Evolutionary conservation across 2,329 filamentous ascomycete genomes (phyloP), one percentile per base, ranked within the genome.

Genomic region (Parascedosporium putredinis): DNA sequence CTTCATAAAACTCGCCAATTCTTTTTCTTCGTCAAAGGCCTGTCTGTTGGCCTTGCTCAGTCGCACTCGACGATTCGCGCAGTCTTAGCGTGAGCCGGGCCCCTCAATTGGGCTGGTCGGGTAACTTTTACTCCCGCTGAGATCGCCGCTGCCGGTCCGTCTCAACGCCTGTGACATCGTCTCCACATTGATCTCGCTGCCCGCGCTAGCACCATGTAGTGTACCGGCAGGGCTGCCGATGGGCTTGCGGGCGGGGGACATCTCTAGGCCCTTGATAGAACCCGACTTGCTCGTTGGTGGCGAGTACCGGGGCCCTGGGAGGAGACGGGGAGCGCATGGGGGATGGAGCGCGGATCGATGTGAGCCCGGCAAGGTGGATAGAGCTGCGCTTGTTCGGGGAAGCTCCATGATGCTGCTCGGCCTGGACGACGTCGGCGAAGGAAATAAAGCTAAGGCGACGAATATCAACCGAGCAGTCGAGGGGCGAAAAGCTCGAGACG

Each of bases 341-440:
- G 8, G 87, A 93, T 1, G 86, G 84, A 7, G 88, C 93, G 38
- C 85, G 80, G 60, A 84, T 81, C 46, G 72, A 58, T 9, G 58
- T 82, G 18, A 86, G 68, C 10, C 83, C 84, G 47, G 79, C 76
- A 52, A 84, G 68, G 62, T 88, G 82, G 51, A 86, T 73, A 50
- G 82, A 84, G 53, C 91, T 86, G 55, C 83, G 74, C 56, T 76
- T 82, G 44, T 77, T 73, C 33, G 67, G 62, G 49, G 72, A 69
- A 29, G 72, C 70, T 52, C 81, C 77, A 22, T 18, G 36, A 40
- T 40, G 25, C 79, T 79, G 86, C 63, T 93, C 87, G 29, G 84
- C 78, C 62, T 95, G 88, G 36, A 97, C 88, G 8, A 97, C 88
- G 60, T 97, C 91, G 53, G 91, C 90, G 66, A 97, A 97, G 6